phyloP scores from a whole-genome alignment of 805 yeast genomes.

The Yarrowia divulgata region DNA sequence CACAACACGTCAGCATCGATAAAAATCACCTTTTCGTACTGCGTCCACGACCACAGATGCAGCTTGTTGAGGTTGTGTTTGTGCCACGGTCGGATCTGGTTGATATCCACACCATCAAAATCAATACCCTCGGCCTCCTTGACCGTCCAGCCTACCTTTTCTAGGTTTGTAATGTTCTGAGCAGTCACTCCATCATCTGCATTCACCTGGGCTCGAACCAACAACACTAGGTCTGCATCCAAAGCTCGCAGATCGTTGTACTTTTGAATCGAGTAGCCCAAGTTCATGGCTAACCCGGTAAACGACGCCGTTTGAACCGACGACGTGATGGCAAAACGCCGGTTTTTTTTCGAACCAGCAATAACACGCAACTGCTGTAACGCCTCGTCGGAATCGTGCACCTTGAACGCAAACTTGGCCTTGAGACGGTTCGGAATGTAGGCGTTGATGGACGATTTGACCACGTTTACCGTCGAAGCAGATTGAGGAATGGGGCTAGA shows the following conservation, averaged over 20 bases:
- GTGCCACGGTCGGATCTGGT: conserved; percentile 43
- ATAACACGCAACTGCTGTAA: neutral
- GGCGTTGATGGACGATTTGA: conserved; percentile 34
- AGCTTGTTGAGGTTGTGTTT: conserved; percentile 60
- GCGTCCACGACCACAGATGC: conserved; percentile 59
- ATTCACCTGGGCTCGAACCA: conserved; percentile 44
- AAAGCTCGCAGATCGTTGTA: conserved; percentile 45
- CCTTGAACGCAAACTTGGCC: conserved; percentile 40
- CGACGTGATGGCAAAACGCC: conserved; percentile 43
- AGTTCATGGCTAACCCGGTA: conserved; percentile 45
- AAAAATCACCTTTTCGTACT: conserved; percentile 55
- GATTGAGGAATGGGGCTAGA: neutral
- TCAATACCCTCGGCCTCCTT: conserved; percentile 44
- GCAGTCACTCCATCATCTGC: conserved; percentile 46
- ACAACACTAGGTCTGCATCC: conserved; percentile 45
- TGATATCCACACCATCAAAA: conserved; percentile 45
- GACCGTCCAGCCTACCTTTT: conserved; percentile 46
- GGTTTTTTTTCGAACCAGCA: conserved; percentile 8
- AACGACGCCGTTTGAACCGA: conserved; percentile 46
- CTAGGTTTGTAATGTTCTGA: conserved; percentile 44
- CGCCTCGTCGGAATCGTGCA: conserved; percentile 7
- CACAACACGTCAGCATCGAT: conserved; percentile 62
- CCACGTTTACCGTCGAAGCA: conserved; percentile 17
- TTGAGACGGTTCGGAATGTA: conserved; percentile 34
- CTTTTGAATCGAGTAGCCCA: conserved; percentile 45